phyloP scores from a whole-genome alignment of 2,329 filamentous ascomycete species.

The Thelonectria blattea region DNA sequence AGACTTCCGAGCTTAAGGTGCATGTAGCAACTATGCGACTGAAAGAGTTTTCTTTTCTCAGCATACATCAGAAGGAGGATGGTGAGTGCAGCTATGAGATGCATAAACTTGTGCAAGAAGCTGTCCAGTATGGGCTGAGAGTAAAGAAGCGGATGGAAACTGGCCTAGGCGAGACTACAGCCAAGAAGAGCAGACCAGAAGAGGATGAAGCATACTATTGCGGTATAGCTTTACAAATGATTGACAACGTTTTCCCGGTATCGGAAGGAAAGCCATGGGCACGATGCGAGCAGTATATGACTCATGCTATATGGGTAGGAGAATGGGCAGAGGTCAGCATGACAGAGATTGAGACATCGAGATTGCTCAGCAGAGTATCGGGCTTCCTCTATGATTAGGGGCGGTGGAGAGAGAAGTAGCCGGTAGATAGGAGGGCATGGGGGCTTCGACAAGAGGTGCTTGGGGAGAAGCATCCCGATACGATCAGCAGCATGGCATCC shows the following conservation, averaged over 20 bases:
- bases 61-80: slow-evolving; percentile 9
- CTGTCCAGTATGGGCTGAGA: slow-evolving; percentile 29
- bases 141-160: background rate
- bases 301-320: slow-evolving; percentile 36
- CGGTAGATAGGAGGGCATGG: background rate
- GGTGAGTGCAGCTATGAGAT: slow-evolving; percentile 35
- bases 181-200: background rate
- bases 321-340: slow-evolving; percentile 33
- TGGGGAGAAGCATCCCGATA: slow-evolving; percentile 20
- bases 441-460: background rate
- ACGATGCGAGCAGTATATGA: slow-evolving; percentile 38
- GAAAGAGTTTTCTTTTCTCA: slow-evolving; percentile 44
- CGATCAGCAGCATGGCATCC: slow-evolving; percentile 1
- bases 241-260: slow-evolving; percentile 30
- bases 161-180: background rate
- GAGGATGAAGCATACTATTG: slow-evolving; percentile 30
- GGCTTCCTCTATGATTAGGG: slow-evolving; percentile 34
- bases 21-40: slow-evolving; percentile 35
- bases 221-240: slow-evolving; percentile 29
- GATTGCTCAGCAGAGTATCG: slow-evolving; percentile 28
- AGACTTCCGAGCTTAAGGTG: slow-evolving; percentile 1
- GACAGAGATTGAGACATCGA: slow-evolving; percentile 18
- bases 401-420: slow-evolving; percentile 15
- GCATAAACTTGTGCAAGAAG: slow-evolving; percentile 42
- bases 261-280: slow-evolving; percentile 26